Percentiles rank a stretch among this genome's conserved stretches.
Conservation (phyloP, 2,329 filamentous ascomycete species). For the Pseudogymnoascus sp. region DNA sequence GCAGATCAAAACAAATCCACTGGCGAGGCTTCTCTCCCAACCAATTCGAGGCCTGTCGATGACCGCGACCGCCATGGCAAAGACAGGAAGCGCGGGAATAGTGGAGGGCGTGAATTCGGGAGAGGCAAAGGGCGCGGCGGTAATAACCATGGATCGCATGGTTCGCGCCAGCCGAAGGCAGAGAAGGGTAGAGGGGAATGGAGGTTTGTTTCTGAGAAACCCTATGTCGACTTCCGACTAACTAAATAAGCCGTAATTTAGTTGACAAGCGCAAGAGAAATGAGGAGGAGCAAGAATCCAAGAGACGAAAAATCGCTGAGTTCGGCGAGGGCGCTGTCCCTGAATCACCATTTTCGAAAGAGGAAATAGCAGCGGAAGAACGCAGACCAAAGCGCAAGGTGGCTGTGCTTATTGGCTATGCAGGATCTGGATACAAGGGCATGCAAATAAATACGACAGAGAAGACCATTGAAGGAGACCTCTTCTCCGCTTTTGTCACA, state of each 20-base stretch:
- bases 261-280: conserved; percentile 44
- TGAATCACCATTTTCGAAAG: conserved; percentile 50
- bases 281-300: conserved; percentile 41
- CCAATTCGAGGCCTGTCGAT: neutral
- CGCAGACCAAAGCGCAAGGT: conserved; percentile 92
- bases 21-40: neutral
- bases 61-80: conserved; percentile 9
- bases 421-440: conserved; percentile 91
- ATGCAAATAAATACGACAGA: conserved; percentile 82
- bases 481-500: conserved; percentile 84
- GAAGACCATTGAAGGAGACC: conserved; percentile 91
- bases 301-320: conserved; percentile 44
- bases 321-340: conserved; percentile 28
- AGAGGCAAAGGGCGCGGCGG: conserved; percentile 44
- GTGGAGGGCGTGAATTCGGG: conserved; percentile 27
- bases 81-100: conserved; percentile 14
- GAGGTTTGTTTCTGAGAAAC: conserved; percentile 39
- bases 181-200: conserved; percentile 60
- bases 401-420: conserved; percentile 90
- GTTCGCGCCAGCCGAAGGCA: conserved; percentile 47
- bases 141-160: conserved; percentile 27
- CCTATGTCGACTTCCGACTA: conserved; percentile 30
- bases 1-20: neutral
- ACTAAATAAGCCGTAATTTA: conserved; percentile 42
- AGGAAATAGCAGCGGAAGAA: conserved; percentile 81